These are phyloP conservation scores for Metarhizium humberi DNA, from an alignment of 2,329 filamentous ascomycete species.

Conservation along the genomic window DNA sequence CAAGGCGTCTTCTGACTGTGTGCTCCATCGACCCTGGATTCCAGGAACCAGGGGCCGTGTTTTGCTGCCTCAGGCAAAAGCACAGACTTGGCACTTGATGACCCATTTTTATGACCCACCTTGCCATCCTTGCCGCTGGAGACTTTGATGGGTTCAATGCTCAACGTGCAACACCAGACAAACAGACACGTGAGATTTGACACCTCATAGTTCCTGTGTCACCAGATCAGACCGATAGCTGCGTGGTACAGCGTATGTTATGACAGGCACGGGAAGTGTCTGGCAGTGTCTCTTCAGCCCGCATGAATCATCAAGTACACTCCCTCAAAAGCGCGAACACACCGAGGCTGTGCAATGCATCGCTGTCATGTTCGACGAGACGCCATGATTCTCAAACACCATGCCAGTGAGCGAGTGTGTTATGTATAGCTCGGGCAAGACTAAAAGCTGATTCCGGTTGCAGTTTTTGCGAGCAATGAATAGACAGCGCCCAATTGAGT, in stretches of 20 bases:
- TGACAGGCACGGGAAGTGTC: background rate
- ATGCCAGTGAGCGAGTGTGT: background rate
- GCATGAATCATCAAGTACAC: background rate
- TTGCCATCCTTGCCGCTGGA: too few species aligned
- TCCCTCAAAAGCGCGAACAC: background rate
- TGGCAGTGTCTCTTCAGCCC: background rate
- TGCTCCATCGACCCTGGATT: background rate
- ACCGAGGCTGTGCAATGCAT: background rate
- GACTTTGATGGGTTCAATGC: background rate
- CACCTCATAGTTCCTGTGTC: background rate
- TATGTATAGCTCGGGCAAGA: background rate
- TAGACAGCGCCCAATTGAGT: background rate
- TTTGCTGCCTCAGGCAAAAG: constrained; percentile 6
- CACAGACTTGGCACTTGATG: too few species aligned
- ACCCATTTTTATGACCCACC: too few species aligned
- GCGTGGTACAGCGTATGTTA: background rate
- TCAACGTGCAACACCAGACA: background rate
- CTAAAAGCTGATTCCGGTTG: background rate
- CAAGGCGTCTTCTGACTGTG: background rate
- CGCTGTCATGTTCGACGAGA: background rate
- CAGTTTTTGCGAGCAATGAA: background rate
- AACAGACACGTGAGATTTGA: background rate
- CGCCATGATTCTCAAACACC: background rate
- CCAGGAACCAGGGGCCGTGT: background rate
- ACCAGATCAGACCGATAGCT: background rate